Evolutionary conservation across 176 grass and related monocot species (phyloP).

Genomic region (Panicum miliaceum): DNA sequence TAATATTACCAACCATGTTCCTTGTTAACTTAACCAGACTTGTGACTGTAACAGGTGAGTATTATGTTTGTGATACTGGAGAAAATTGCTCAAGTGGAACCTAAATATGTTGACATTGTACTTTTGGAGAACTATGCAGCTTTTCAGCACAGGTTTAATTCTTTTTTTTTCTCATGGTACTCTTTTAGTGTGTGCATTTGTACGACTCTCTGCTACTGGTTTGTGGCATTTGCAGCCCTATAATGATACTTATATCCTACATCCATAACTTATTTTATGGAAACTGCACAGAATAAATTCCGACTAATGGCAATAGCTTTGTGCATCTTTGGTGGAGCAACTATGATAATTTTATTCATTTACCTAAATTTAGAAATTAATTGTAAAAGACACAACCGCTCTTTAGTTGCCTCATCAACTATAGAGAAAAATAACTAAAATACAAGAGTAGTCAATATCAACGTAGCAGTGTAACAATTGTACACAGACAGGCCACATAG

Average conservation of each 20-base stretch:
- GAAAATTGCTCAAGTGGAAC: conserved; percentile 87
- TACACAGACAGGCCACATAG: not conserved
- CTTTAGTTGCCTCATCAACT: not conserved
- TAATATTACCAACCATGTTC: not conserved
- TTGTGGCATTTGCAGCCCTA: not conserved
- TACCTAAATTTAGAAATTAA: not conserved
- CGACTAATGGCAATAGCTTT: not conserved
- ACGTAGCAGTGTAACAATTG: not conserved
- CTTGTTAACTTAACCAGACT: conserved; percentile 4
- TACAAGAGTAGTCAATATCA: not conserved
- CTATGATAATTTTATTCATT: not conserved
- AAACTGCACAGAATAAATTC: not conserved
- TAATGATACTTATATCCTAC: not conserved
- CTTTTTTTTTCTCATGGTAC: not conserved
- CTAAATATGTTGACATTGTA: conserved; percentile 91
- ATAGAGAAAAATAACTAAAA: not conserved
- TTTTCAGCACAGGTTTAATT: conserved; percentile 82
- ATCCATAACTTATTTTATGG: not conserved
- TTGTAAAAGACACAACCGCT: not conserved
- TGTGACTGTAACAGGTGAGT: conserved; percentile 58
- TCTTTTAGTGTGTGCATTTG: not conserved
- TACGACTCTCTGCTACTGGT: not conserved
- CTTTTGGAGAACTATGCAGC: conserved; percentile 95
- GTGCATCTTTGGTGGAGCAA: not conserved
- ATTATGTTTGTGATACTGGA: conserved; percentile 97